Base-by-base conservation (phyloP, 805 yeast genomes). In the Myxozyma geophila region DNA sequence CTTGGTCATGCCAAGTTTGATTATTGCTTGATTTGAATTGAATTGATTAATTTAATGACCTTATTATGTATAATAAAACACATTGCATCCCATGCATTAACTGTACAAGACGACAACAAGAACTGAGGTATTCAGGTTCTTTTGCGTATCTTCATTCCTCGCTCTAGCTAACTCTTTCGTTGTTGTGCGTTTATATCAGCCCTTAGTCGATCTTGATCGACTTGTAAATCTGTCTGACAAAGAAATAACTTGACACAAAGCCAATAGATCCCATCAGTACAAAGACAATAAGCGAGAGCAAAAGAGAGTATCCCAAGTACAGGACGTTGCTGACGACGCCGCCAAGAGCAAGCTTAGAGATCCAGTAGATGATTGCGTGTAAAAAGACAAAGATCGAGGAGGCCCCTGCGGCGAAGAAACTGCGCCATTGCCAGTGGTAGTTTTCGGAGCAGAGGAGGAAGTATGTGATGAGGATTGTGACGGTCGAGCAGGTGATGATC, bases 361-460 rank as follows among this genome's bases (percentile, higher is more conserved):
- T 37, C 71, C 77, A 71, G 71, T 76, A 79, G 69, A 88, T 79
- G 63, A 92, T 78, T 1, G 98, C 87, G 76, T 95, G 97, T 54
- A 90, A 70, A 77, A 92, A 90, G 48, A 92, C 87, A 75, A 93
- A 95, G 59, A 87, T 70, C 0, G 96, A 83, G 74, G 96, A 88
- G 39, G 98, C 96, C 49, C 97, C 98, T 35, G 96, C 90, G 64
- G 91, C 83, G 72, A 88, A 84, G 70, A 90, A 78, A 2, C 96
- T 85, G 76, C 92, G 86, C 99, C 99, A 95, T 74, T 93, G 98
- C 99, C 99, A 95, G 76, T 87, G 86, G 81, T 96, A 92, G 76
- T 95, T 90, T 75, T 95, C 99, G 56, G 90, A 80, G 74, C 96
- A 90, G 69, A 95, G 82, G 3, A 91, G 83, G 79, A 90, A 88